These are phyloP conservation scores for Geotrichum europaeum DNA, from an alignment of 1,139 yeast genomes.

Conservation along the genomic window DNA sequence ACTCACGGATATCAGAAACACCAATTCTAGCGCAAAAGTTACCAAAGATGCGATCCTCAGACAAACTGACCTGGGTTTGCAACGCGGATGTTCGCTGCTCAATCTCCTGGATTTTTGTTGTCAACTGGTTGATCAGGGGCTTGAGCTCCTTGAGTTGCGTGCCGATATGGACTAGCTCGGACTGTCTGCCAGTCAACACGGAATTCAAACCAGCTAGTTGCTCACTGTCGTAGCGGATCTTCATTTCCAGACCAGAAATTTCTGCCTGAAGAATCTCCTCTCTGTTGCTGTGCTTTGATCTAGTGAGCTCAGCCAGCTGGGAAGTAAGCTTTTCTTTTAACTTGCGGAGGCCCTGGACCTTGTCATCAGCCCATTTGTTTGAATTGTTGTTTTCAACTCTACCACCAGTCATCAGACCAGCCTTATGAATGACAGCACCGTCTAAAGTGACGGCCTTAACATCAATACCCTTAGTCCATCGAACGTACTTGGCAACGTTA, in stretches of 20 bases:
- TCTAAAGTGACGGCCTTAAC: conserved; percentile 74
- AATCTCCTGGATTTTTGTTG: conserved; percentile 25
- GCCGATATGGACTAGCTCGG: conserved; percentile 51
- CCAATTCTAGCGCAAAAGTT: conserved; percentile 52
- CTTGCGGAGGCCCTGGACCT: conserved; percentile 51
- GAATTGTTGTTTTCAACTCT: conserved; percentile 34
- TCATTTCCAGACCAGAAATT: conserved; percentile 50
- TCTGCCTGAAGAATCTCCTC: conserved; percentile 56
- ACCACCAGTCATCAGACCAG: conserved; percentile 95
- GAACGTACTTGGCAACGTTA: conserved; percentile 60
- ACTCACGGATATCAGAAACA: conserved; percentile 53
- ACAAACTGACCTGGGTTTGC: conserved; percentile 24
- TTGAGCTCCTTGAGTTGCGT: conserved; percentile 23
- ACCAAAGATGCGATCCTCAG: conserved; percentile 40
- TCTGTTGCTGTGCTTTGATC: conserved; percentile 43
- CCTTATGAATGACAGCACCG: conserved; percentile 77
- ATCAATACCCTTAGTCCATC: conserved; percentile 59
- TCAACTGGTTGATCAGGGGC: conserved; percentile 18
- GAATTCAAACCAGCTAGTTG: conserved; percentile 48
- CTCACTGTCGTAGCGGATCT: conserved; percentile 47
- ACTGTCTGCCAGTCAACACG: conserved; percentile 46
- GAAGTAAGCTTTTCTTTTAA: conserved; percentile 55
- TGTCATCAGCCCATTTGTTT: conserved; percentile 69
- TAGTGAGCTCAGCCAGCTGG: conserved; percentile 49
- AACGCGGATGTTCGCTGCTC: conserved; percentile 30